phyloP scores from a whole-genome alignment of 2,329 filamentous ascomycete species.

The Calonectria multiphialidica region DNA sequence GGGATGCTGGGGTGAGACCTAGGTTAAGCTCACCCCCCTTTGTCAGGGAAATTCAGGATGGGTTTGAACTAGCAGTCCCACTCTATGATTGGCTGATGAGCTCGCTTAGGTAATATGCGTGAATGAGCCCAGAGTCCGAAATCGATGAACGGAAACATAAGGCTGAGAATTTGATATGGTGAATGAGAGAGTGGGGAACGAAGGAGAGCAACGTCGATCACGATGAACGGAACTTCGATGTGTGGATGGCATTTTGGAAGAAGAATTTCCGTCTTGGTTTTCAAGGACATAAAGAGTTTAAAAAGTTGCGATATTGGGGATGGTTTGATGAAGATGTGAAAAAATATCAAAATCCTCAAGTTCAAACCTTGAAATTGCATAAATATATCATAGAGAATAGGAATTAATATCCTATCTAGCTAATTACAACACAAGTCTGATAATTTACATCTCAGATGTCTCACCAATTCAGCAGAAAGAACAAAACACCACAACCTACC shows the following conservation, averaged over 20 bases:
- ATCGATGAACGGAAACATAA: background rate
- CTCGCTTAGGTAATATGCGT: background rate
- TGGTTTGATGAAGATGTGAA: too few relatives aligned
- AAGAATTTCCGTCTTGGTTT: too few relatives aligned
- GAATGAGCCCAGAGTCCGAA: constrained; percentile 1
- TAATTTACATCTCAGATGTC: too few relatives aligned
- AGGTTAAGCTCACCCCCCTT: background rate
- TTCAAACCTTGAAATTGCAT: too few relatives aligned
- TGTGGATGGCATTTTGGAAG: too few relatives aligned
- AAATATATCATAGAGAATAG: too few relatives aligned
- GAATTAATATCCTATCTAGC: too few relatives aligned
- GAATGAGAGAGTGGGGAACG: background rate
- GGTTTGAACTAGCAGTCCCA: background rate
- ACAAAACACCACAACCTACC: background rate
- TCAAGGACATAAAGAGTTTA: too few relatives aligned
- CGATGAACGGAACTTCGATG: background rate
- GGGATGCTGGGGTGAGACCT: background rate
- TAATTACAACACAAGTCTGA: too few relatives aligned
- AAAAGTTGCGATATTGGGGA: too few relatives aligned
- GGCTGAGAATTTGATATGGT: background rate
- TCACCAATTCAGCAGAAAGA: too few relatives aligned
- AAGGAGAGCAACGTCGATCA: background rate
- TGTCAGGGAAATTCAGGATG: background rate
- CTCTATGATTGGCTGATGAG: background rate
- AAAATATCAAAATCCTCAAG: too few relatives aligned